Evolutionary conservation across 768 basidiomycete genomes (phyloP).

Genomic region (Mycena epipterygia): DNA sequence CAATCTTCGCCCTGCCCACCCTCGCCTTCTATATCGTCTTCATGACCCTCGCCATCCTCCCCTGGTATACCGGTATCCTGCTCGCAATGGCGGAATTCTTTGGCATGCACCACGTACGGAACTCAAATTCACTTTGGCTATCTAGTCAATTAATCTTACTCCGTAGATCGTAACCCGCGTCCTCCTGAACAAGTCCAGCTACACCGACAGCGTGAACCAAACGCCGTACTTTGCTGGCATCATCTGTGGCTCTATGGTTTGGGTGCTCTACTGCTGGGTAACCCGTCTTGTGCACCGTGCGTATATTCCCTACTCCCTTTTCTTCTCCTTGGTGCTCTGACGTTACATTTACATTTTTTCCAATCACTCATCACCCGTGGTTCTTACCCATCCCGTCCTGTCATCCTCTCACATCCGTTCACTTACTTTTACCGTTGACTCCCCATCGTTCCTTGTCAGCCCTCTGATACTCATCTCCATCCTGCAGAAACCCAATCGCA

Average conservation of each 20-base stretch:
- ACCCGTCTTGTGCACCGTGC: slow-evolving; percentile 81
- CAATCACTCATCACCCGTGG: no score
- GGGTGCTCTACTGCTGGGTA: slow-evolving; percentile 89
- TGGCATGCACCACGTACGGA: slow-evolving; percentile 91
- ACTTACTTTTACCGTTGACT: background rate
- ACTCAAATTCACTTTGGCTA: background rate
- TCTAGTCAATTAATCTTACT: slow-evolving; percentile 24
- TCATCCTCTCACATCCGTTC: background rate
- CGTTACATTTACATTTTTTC: no score
- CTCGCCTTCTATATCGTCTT: slow-evolving; percentile 88
- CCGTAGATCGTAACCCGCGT: slow-evolving; percentile 85
- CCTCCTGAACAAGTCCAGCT: slow-evolving; percentile 83
- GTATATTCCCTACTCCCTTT: slow-evolving; percentile 36
- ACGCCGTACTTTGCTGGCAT: slow-evolving; percentile 96
- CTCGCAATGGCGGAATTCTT: slow-evolving; percentile 91
- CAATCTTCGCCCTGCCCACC: slow-evolving; percentile 83
- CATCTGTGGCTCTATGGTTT: slow-evolving; percentile 86
- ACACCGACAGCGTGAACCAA: slow-evolving; percentile 86
- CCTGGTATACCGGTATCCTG: slow-evolving; percentile 91
- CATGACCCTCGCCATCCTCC: slow-evolving; percentile 83
- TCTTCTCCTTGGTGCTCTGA: background rate
- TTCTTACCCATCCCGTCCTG: slow-evolving; percentile 40
- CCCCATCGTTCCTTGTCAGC: background rate
- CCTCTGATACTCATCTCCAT: background rate
- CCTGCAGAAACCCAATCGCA: slow-evolving; percentile 82